phyloP scores from a whole-genome alignment of 106 monocot species.

The Apostasia shenzhenica region DNA sequence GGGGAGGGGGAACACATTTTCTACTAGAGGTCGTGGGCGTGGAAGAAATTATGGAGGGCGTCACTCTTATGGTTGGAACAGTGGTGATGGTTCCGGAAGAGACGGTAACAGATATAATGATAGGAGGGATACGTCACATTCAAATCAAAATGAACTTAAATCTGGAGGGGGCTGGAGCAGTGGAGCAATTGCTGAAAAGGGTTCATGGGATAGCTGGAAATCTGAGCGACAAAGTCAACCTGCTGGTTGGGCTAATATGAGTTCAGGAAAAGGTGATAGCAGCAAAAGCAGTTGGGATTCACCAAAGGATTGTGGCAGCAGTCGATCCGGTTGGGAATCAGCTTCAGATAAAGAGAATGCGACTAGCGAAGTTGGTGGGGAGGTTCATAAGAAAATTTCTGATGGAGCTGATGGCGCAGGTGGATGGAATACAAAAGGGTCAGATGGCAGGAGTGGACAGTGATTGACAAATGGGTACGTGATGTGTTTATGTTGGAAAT shows the following conservation, averaged over 20 bases:
- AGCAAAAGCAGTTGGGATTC: neutral
- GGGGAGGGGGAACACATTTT: slow-evolving; percentile 1
- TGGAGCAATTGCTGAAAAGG: neutral
- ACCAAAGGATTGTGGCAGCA: neutral
- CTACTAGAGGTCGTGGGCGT: neutral
- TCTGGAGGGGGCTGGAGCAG: too few relatives aligned
- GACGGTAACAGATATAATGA: neutral
- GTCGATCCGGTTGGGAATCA: neutral
- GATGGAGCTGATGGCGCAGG: too few relatives aligned
- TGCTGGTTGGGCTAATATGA: neutral
- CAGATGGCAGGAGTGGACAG: too few relatives aligned
- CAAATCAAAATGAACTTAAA: too few relatives aligned
- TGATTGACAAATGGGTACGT: too few relatives aligned
- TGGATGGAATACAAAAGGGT: too few relatives aligned
- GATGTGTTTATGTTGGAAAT: too few relatives aligned
- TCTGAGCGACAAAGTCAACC: neutral
- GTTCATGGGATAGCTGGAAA: neutral
- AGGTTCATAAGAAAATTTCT: too few relatives aligned
- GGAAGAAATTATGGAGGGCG: neutral
- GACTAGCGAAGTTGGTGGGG: too few relatives aligned
- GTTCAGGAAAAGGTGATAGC: neutral
- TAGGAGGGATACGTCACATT: too few relatives aligned
- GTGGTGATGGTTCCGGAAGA: neutral
- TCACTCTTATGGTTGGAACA: neutral
- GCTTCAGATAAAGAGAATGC: neutral